Conservation (phyloP, 1,284 basidiomycete genomes). For the Puccinia triticina region DNA sequence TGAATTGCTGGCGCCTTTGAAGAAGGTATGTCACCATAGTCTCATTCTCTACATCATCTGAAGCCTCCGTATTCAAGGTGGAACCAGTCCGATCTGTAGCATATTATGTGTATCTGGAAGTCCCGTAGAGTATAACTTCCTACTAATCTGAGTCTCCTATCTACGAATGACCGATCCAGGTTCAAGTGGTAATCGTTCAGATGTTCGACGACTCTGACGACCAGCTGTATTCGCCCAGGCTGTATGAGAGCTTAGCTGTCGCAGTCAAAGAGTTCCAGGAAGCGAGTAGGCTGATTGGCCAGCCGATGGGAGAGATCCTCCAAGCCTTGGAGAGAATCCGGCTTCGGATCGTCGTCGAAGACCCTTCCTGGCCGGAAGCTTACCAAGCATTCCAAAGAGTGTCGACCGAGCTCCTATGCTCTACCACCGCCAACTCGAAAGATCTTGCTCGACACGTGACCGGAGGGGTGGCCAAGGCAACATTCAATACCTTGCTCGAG, state of each 20-base stretch:
- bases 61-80: not conserved
- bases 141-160: not conserved
- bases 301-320: not conserved
- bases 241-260: conserved; percentile 9
- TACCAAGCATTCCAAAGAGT: conserved; percentile 17
- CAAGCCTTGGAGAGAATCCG: conserved; percentile 22
- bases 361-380: not conserved
- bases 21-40: conserved; percentile 18
- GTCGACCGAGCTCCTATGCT: not conserved
- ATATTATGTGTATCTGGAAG: no score
- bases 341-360: conserved; percentile 12
- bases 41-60: not conserved
- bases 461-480: not conserved
- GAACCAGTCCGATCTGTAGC: not conserved
- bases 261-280: conserved; percentile 15
- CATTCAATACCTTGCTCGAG: conserved; percentile 8
- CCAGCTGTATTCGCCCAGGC: conserved; percentile 24
- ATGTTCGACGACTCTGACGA: conserved; percentile 33
- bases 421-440: not conserved
- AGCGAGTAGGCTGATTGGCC: conserved; percentile 1
- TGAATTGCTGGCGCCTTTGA: conserved; percentile 22
- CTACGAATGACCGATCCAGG: not conserved
- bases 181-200: conserved; percentile 15
- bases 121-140: not conserved
- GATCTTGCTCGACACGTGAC: not conserved